Conservation (phyloP, 768 basidiomycete genomes). For the Boletellus ananiceps region DNA sequence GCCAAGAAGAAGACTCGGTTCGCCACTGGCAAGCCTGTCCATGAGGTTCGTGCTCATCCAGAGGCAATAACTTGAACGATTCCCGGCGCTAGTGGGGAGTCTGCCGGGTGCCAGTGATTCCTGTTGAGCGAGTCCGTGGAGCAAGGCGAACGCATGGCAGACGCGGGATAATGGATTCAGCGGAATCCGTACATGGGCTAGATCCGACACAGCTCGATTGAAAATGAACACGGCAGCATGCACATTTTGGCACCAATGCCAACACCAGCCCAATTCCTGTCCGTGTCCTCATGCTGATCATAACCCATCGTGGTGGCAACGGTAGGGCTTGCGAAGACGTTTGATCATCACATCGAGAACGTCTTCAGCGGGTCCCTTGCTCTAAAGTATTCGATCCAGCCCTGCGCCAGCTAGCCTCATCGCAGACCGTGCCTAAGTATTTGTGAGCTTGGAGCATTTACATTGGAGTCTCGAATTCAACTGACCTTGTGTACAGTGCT, state of each 20-base stretch:
- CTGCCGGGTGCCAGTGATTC: not conserved
- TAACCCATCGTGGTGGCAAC: not conserved
- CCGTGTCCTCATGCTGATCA: conserved; percentile 15
- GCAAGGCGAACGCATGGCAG: conserved; percentile 2
- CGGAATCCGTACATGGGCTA: too few species aligned
- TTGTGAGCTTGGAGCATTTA: not conserved
- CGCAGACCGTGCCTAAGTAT: conserved; percentile 7
- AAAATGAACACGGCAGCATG: too few species aligned
- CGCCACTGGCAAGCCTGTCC: not conserved
- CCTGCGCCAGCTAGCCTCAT: not conserved
- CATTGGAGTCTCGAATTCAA: not conserved
- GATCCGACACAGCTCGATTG: not conserved
- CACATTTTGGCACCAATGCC: too few species aligned
- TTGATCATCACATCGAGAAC: not conserved
- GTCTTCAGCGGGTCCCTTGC: not conserved
- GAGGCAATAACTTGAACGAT: not conserved
- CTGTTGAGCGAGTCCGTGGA: not conserved
- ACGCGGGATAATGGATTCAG: not conserved
- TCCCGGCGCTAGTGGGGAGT: not conserved
- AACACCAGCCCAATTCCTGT: too few species aligned
- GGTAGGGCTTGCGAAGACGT: not conserved
- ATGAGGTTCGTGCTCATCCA: conserved; percentile 1
- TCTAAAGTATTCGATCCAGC: not conserved
- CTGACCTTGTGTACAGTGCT: conserved; percentile 6
- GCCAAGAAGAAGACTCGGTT: not conserved